phyloP scores from a whole-genome alignment of 805 yeast genomes.

The Kodamaea lidongshanica region DNA sequence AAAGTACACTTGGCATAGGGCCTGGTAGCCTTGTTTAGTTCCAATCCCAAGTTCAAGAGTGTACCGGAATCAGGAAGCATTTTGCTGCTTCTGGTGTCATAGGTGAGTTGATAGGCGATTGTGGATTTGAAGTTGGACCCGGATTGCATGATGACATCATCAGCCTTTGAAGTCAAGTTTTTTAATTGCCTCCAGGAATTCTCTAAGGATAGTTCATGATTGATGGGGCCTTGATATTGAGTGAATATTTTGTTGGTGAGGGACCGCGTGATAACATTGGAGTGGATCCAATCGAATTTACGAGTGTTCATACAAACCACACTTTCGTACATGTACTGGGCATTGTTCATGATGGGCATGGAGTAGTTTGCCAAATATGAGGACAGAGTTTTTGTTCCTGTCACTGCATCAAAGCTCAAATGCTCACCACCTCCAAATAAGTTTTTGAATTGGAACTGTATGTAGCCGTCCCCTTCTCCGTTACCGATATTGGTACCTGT shows the following conservation, averaged over 20 bases:
- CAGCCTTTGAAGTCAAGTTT: slow-evolving; percentile 24
- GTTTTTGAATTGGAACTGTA: slow-evolving; percentile 58
- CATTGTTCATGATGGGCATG: slow-evolving; percentile 40
- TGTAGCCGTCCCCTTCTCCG: slow-evolving; percentile 94
- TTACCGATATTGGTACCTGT: slow-evolving; percentile 96
- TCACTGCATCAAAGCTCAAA: slow-evolving; percentile 44
- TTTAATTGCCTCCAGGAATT: slow-evolving; percentile 35
- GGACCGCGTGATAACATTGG: slow-evolving; percentile 41
- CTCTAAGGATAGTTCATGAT: slow-evolving; percentile 47
- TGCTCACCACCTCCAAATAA: slow-evolving; percentile 54
- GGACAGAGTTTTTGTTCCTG: slow-evolving; percentile 46
- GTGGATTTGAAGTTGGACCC: slow-evolving; percentile 45
- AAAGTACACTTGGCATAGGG: slow-evolving; percentile 37
- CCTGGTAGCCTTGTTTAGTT: slow-evolving; percentile 22
- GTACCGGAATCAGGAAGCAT: slow-evolving; percentile 41
- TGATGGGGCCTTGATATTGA: slow-evolving; percentile 24
- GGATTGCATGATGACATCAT: slow-evolving; percentile 31
- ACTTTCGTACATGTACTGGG: slow-evolving; percentile 36
- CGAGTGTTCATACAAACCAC: slow-evolving; percentile 38
- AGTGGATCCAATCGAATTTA: slow-evolving; percentile 43
- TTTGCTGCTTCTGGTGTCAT: slow-evolving; percentile 41
- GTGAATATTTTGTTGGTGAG: slow-evolving; percentile 36
- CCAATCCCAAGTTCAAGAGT: slow-evolving; percentile 31
- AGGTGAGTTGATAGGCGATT: slow-evolving; percentile 31
- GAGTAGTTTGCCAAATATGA: slow-evolving; percentile 44